Conservation (phyloP, 352 stramenopile genomes). For the Pythium vanterpoolii region DNA sequence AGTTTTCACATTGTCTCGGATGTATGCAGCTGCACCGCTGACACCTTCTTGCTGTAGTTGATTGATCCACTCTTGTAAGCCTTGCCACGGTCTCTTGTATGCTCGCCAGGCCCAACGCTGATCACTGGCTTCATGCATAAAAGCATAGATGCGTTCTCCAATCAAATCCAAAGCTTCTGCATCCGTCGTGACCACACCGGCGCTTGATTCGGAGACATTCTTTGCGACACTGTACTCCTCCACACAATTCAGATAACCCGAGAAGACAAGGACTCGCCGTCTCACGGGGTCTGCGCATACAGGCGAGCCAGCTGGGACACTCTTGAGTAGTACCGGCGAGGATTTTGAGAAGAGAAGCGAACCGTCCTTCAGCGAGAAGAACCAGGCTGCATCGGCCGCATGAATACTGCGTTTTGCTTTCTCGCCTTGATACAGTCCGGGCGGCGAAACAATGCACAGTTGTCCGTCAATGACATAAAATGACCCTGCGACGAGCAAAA, state of each 20-base stretch:
- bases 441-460: slow-evolving; percentile 64
- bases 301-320: slow-evolving; percentile 58
- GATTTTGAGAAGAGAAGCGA: slow-evolving; percentile 23
- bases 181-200: not conserved
- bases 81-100: slow-evolving; percentile 40
- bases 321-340: slow-evolving; percentile 46
- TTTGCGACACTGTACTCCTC: slow-evolving; percentile 44
- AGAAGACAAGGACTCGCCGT: slow-evolving; percentile 63
- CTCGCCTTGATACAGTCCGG: slow-evolving; percentile 53
- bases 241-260: slow-evolving; percentile 63
- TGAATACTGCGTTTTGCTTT: slow-evolving; percentile 39
- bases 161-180: slow-evolving; percentile 18
- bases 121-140: slow-evolving; percentile 33
- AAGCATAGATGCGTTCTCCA: slow-evolving; percentile 30
- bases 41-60: slow-evolving; percentile 25
- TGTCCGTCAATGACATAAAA: slow-evolving; percentile 61
- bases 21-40: slow-evolving; percentile 1
- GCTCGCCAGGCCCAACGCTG: slow-evolving; percentile 39
- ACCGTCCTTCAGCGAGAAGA: slow-evolving; percentile 58
- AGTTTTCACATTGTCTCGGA: slow-evolving; percentile 7
- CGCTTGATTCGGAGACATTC: not conserved
- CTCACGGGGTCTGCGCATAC: slow-evolving; percentile 47
- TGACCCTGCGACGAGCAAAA: slow-evolving; percentile 66
- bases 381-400: slow-evolving; percentile 59
- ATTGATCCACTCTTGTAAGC: slow-evolving; percentile 50